Conservation (phyloP, 176 grass and related monocot genomes). For the Phragmites australis region DNA sequence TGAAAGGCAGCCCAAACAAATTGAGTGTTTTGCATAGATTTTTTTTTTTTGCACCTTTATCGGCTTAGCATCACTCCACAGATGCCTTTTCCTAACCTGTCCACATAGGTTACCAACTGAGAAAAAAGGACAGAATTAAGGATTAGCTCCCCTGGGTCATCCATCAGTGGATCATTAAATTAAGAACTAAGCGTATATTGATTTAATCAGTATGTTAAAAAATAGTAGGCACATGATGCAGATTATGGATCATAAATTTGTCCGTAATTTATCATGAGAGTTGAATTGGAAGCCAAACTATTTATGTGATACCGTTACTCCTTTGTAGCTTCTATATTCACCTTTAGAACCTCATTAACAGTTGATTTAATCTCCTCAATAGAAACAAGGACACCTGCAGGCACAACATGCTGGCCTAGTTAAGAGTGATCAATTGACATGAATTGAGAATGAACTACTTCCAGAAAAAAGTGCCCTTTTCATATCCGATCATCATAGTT, state of each 20-base stretch:
- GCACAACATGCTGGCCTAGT: conserved; percentile 21
- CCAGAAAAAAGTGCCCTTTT: not conserved
- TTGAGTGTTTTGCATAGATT: not conserved
- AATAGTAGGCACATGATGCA: not conserved
- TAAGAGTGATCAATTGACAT: conserved; percentile 21
- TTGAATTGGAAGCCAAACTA: conserved; percentile 49
- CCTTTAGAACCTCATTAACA: conserved; percentile 58
- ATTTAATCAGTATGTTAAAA: conserved; percentile 1
- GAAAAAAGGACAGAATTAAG: conserved; percentile 23
- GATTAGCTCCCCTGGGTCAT: conserved; percentile 14
- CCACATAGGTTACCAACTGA: conserved; percentile 86
- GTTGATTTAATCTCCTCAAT: conserved; percentile 84
- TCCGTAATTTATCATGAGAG: conserved; percentile 3
- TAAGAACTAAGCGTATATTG: not conserved
- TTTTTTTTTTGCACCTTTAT: conserved; percentile 57
- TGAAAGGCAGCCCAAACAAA: conserved; percentile 14
- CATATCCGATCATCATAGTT: conserved; percentile 10
- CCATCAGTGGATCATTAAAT: not conserved
- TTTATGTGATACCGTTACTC: conserved; percentile 96
- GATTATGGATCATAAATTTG: not conserved
- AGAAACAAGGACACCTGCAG: conserved; percentile 81
- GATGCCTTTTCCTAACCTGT: conserved; percentile 80
- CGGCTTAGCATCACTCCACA: conserved; percentile 92
- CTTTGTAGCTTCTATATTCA: conserved; percentile 84
- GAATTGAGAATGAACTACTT: conserved; percentile 12